These are phyloP conservation scores for Diaporthe citri DNA, from an alignment of 2,329 filamentous ascomycete species.

Conservation along the genomic window DNA sequence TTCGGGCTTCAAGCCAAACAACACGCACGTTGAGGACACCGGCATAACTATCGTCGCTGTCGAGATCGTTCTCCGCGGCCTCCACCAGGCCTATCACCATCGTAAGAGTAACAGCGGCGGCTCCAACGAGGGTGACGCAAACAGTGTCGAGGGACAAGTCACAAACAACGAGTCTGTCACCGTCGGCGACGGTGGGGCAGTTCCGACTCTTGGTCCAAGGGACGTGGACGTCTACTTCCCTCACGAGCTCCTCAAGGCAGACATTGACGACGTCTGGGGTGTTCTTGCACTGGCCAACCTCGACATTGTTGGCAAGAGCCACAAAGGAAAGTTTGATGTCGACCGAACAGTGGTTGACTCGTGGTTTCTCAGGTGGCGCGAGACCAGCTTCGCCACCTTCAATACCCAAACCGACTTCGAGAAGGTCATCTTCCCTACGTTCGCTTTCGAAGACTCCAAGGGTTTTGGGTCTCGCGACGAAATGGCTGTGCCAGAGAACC, in stretches of 20 bases:
- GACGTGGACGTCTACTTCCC: background rate
- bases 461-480: background rate
- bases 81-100: background rate
- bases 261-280: conserved; percentile 7
- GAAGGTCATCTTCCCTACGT: background rate
- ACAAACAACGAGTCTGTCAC: background rate
- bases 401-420: background rate
- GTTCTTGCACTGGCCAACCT: background rate
- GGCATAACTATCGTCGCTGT: background rate
- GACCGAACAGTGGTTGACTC: background rate
- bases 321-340: background rate
- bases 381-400: background rate
- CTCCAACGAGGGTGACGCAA: background rate
- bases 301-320: background rate
- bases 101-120: background rate
- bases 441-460: background rate
- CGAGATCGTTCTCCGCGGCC: background rate
- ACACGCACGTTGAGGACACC: background rate
- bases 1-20: background rate
- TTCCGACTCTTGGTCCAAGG: too few relatives aligned
- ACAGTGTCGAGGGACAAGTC: background rate
- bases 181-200: too few relatives aligned
- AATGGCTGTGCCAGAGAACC: conserved; percentile 8
- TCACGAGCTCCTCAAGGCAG: background rate
- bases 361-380: background rate